These are phyloP conservation scores for Cordyceps farinosa DNA, from an alignment of 2,329 filamentous ascomycete species.

Conservation along the genomic window DNA sequence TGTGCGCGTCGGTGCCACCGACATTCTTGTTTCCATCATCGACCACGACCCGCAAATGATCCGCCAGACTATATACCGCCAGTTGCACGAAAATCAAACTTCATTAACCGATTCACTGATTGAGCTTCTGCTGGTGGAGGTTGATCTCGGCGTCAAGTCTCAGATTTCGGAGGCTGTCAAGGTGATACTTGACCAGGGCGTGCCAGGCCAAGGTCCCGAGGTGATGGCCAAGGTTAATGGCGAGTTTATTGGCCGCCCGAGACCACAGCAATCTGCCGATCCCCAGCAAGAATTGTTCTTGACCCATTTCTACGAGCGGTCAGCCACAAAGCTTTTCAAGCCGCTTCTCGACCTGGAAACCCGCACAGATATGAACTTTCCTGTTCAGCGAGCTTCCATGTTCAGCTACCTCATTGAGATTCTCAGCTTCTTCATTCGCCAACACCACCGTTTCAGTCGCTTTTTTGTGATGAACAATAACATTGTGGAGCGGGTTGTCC, in stretches of 20 bases:
- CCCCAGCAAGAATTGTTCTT: constrained; percentile 84
- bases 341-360: constrained; percentile 78
- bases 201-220: constrained; percentile 46
- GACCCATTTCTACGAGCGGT: constrained; percentile 83
- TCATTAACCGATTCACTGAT: constrained; percentile 90
- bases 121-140: constrained; percentile 84
- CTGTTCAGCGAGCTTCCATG: constrained; percentile 81
- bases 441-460: constrained; percentile 82
- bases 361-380: constrained; percentile 65
- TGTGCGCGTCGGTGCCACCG: constrained; percentile 86
- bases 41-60: constrained; percentile 96
- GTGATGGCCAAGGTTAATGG: constrained; percentile 60
- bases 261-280: constrained; percentile 51
- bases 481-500: constrained; percentile 72
- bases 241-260: constrained; percentile 64
- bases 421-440: constrained; percentile 87
- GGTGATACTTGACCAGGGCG: constrained; percentile 76
- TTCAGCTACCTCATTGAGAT: constrained; percentile 91
- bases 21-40: constrained; percentile 89
- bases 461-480: constrained; percentile 81
- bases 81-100: constrained; percentile 80
- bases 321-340: constrained; percentile 79
- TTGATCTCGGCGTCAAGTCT: constrained; percentile 89
- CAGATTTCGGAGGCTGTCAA: constrained; percentile 95
- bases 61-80: constrained; percentile 85